Base-by-base conservation (phyloP, 768 basidiomycete species). In the Lactifluus hygrophoroides region DNA sequence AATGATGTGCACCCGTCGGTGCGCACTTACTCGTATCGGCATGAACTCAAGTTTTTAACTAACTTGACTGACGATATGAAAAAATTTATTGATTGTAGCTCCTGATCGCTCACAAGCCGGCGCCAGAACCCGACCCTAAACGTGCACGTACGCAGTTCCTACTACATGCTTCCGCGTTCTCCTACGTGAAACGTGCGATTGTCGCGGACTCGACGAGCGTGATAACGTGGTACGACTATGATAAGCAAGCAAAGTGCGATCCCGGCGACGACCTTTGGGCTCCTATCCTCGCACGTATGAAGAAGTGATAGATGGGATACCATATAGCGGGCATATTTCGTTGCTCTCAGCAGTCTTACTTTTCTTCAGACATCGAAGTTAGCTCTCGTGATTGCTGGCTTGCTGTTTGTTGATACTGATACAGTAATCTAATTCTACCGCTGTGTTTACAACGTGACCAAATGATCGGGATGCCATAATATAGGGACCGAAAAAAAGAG, bases 161-260 rank as follows among this genome's bases (percentile, higher is more conserved):
- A 44, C 71, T 83, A 47, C 69, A 70, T 7, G 78, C 80, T 10
- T 76, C 75, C 17, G 81, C 85, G 9, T 90, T 83, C 69, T 88
- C 88, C 11, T 75, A 85, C 45, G 65, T 73, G 14, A 88, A 88
- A 67, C 73, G 76, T 42, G 73, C 78, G 10, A 75, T 86, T 52
- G 87, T 88, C 6, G 80, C 86, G 0, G 78, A 82, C 58, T 81
- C 84, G 3, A 80, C 82, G 63, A 80, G 83, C 56, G 75, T 77
- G 3, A 66, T 86, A 19, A 87, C 88, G 9, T 90, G 88, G 88
- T 90, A 88, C 60, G 84, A 90, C 67, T 89, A 90, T 62, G 83
- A 86, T 56, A 73, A 63, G 17, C 75, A 86, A 53, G 76, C 71
- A 69, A 89, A 86, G 69, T 81, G 80, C 59, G 77, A 79, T 64